Conservation (phyloP, 768 basidiomycete genomes). For the Tricholoma saponaceum region DNA sequence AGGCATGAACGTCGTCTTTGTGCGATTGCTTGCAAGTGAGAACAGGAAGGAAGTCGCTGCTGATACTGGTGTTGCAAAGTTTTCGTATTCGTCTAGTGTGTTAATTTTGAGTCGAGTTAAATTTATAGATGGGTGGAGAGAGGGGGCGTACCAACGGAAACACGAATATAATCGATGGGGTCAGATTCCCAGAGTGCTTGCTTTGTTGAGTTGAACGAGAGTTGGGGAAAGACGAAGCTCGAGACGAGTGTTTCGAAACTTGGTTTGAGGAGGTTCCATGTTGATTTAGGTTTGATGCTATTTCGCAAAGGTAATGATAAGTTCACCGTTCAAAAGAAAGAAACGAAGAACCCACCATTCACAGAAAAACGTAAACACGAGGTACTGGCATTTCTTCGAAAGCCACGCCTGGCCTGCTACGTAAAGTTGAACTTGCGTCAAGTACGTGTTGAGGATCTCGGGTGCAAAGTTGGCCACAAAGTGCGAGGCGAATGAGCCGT, state of each 20-base stretch:
- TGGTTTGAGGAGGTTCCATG: slow-evolving; percentile 84
- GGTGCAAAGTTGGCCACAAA: slow-evolving; percentile 79
- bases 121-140: not conserved
- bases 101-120: not conserved
- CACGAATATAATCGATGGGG: slow-evolving; percentile 77
- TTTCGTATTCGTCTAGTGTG: slow-evolving; percentile 73
- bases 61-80: slow-evolving; percentile 69
- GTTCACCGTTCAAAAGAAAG: not conserved
- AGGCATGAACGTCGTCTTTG: slow-evolving; percentile 77
- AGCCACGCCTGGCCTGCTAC: slow-evolving; percentile 76
- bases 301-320: slow-evolving; percentile 1
- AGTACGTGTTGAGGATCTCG: slow-evolving; percentile 79
- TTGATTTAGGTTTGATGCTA: slow-evolving; percentile 91
- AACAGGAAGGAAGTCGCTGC: slow-evolving; percentile 81
- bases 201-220: slow-evolving; percentile 70
- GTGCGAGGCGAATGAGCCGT: slow-evolving; percentile 68
- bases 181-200: slow-evolving; percentile 76
- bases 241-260: slow-evolving; percentile 78
- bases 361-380: slow-evolving; percentile 81
- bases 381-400: slow-evolving; percentile 78
- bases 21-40: slow-evolving; percentile 72
- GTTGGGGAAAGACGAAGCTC: slow-evolving; percentile 80
- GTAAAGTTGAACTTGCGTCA: slow-evolving; percentile 66
- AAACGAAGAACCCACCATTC: slow-evolving; percentile 59
- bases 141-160: slow-evolving; percentile 55